These are phyloP conservation scores for Plasmodium malariae DNA, from an alignment of 169 alveolate genomes.

Conservation along the genomic window DNA sequence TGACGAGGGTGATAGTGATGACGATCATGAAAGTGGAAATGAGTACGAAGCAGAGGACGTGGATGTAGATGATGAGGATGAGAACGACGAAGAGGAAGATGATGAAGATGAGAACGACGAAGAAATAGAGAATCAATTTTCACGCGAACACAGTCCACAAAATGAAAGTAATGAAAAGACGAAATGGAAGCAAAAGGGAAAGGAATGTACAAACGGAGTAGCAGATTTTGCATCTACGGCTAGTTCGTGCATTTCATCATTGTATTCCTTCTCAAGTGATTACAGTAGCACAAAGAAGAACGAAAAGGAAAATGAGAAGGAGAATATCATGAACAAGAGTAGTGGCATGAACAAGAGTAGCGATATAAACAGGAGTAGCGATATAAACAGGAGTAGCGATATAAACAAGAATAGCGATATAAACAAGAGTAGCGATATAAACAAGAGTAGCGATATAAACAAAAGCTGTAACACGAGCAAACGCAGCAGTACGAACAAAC, in stretches of 20 bases:
- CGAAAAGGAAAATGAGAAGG: not conserved
- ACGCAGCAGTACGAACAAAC: too few species aligned
- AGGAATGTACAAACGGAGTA: not conserved
- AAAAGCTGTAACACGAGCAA: too few species aligned
- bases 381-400: too few species aligned
- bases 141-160: not conserved
- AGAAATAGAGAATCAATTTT: not conserved
- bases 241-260: constrained; percentile 23
- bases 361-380: too few species aligned
- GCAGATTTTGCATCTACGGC: constrained; percentile 16
- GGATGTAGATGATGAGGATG: not conserved
- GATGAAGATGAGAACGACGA: not conserved
- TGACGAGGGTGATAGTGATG: not conserved
- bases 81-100: not conserved
- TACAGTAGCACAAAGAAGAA: not conserved
- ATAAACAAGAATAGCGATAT: too few species aligned
- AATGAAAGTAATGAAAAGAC: not conserved
- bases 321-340: not conserved
- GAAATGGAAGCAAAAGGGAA: not conserved
- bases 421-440: too few species aligned
- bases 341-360: not conserved
- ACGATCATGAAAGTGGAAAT: not conserved
- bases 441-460: too few species aligned
- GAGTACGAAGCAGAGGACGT: not conserved
- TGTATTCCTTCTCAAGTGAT: constrained; percentile 59